A percentile compares a stretch with the other conserved stretches of the same genome.
These are phyloP conservation scores for Trichoderma virens DNA, from an alignment of 495 filamentous ascomycete genomes.

Conservation along the genomic window DNA sequence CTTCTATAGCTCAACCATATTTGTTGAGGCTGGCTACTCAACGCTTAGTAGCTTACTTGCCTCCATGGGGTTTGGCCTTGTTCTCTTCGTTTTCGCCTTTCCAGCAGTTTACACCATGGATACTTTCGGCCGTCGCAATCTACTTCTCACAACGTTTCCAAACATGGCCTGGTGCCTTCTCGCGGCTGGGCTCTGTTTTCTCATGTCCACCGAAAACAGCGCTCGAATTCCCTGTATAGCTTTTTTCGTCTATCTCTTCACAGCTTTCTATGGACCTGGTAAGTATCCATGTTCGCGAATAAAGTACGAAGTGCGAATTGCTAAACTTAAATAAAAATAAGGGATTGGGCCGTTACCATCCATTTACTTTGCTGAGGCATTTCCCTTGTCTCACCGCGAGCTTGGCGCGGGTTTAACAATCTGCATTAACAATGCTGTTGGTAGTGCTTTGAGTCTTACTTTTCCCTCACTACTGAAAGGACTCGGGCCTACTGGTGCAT, in stretches of 20 bases:
- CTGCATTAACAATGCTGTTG: slow-evolving; percentile 39
- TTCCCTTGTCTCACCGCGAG: slow-evolving; percentile 47
- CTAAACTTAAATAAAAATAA: neutral
- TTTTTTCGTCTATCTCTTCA: slow-evolving; percentile 45
- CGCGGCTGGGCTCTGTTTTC: slow-evolving; percentile 46
- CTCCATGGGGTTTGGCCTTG: slow-evolving; percentile 54
- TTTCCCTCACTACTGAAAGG: slow-evolving; percentile 42
- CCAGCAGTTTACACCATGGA: slow-evolving; percentile 57
- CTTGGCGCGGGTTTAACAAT: slow-evolving; percentile 37
- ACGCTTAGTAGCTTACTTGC: slow-evolving; percentile 42
- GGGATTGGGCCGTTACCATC: slow-evolving; percentile 45
- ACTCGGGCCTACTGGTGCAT: slow-evolving; percentile 49
- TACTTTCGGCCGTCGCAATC: slow-evolving; percentile 47
- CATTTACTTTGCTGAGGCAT: slow-evolving; percentile 52
- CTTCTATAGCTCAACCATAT: slow-evolving; percentile 51
- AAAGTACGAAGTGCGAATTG: no score
- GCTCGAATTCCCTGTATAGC: slow-evolving; percentile 39
- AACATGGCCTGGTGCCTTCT: slow-evolving; percentile 45
- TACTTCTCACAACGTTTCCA: slow-evolving; percentile 50
- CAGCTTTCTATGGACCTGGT: slow-evolving; percentile 47
- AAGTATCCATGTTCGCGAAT: slow-evolving; percentile 15
- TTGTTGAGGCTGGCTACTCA: slow-evolving; percentile 40
- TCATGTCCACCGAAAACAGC: slow-evolving; percentile 28
- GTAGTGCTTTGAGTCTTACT: slow-evolving; percentile 49
- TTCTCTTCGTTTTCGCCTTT: slow-evolving; percentile 59